Evolutionary conservation across 192 early-diverging fungal species (phyloP), one percentile per base, ranked within the genome.

Genomic region (Backusella parvicylindrica): DNA sequence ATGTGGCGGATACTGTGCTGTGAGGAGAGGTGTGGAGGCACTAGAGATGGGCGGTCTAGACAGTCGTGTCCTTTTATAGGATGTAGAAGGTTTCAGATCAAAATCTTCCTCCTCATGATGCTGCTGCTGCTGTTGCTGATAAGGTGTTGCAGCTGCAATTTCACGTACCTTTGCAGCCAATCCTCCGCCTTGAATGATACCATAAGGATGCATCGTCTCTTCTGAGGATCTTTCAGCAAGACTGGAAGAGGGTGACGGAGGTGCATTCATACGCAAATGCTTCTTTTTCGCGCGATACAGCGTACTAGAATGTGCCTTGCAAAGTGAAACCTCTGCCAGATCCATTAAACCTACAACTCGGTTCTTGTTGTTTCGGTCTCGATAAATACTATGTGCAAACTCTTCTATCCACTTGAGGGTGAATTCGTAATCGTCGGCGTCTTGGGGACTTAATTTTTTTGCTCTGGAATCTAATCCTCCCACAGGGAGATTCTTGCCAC

Each of bases 231-330:
- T 5, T 5, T 28, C 36, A 13, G 16, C 40, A 23, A 21, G 35
- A 64, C 56, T 75, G 8, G 66, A 75, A 36, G 68, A 36, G 18
- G 74, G 68, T 40, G 68, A 70, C 2, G 67, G 73, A 33, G 70
- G 79, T 36, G 56, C 64, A 37, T 67, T 66, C 38, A 41, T 70
- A 41, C 37, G 64, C 31, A 72, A 56, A n/a, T 49, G 49, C 41
- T 71, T 72, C 38, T 79, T 83, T 64, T 77, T 83, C 35, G 81
- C 77, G 30, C 81, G 64, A 53, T 83, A 83, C n/a, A 83, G 53
- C 18, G 81, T 75, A 23, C 74, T 76, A n/a, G 75, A 77, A 28
- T 83, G 81, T 31, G 81, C 81, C 56, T 83, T 83, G 67, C 81
- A 83, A 21, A 83, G 81, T 40, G 75, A 72, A 30, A 83, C 78